Conservation (phyloP, 2,329 filamentous ascomycete genomes). For the Epicoccum nigrum region DNA sequence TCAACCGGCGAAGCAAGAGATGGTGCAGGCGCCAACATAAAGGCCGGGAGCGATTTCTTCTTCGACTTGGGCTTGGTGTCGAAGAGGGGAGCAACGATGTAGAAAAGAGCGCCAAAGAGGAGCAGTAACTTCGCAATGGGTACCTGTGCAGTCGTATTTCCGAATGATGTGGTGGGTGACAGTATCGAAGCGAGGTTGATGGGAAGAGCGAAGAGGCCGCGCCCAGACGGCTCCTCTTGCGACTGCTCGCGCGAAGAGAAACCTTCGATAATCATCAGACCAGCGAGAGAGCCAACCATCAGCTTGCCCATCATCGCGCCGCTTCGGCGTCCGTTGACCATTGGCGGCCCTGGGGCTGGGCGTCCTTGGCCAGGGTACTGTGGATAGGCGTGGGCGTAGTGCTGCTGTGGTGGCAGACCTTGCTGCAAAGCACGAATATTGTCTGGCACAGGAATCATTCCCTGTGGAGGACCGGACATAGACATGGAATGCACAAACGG, state of each 20-base stretch:
- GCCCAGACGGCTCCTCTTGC: slow-evolving; percentile 50
- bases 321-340: slow-evolving; percentile 51
- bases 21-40: slow-evolving; percentile 60
- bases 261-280: slow-evolving; percentile 89
- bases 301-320: slow-evolving; percentile 71
- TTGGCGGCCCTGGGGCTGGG: slow-evolving; percentile 34
- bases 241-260: slow-evolving; percentile 68
- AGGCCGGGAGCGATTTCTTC: slow-evolving; percentile 51
- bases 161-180: slow-evolving; percentile 42
- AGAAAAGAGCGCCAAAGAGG: slow-evolving; percentile 61
- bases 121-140: slow-evolving; percentile 59
- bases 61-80: slow-evolving; percentile 63
- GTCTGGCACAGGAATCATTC: slow-evolving; percentile 52
- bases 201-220: slow-evolving; percentile 53
- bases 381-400: slow-evolving; percentile 48
- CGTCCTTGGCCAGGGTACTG: slow-evolving; percentile 35
- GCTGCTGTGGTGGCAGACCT: slow-evolving; percentile 43
- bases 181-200: slow-evolving; percentile 40
- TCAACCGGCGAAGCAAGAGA: slow-evolving; percentile 82
- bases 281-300: slow-evolving; percentile 91
- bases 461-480: slow-evolving; percentile 44
- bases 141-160: slow-evolving; percentile 40
- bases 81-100: slow-evolving; percentile 63
- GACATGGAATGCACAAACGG: slow-evolving; percentile 41
- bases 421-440: slow-evolving; percentile 50